Evolutionary conservation across 2,329 filamentous ascomycete genomes (phyloP), one percentile per base, ranked within the genome.

Genomic region (Fusarium chaquense): DNA sequence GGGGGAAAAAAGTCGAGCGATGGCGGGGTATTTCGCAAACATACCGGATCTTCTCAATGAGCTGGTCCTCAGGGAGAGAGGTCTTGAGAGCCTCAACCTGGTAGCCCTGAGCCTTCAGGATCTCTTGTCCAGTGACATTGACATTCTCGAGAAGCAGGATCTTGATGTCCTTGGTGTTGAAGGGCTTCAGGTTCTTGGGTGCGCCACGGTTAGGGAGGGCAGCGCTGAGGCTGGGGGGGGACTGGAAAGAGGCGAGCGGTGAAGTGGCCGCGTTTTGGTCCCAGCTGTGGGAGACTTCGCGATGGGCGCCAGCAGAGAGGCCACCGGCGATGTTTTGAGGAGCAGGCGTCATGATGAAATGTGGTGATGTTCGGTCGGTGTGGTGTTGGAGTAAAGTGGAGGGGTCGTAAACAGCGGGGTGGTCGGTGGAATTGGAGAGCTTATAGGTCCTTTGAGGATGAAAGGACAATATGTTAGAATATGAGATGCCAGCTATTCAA

Each of bases 121-220:
- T 94, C 47, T 97, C 90, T 75, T 90, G 88, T 16, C 96, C 96
- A 26, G 93, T 93, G 81, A 93, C 85, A 80, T 99, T 99, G 77
- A 99, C 93, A 81, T 98, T 99, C 80, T 99, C 96, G 33, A 99
- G 85, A 20, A 99, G 86, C 60, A 99, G 83, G 59, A 99, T 97
- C 84, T 98, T 98, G 83, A 99, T 94, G 78, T 98, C 95, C 77
- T 95, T 90, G 24, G 94, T 96, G 78, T 95, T 91, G 83, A 99
- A 99, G 18, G 96, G 96, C 84, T 98, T 98, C 73, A 99, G 84
- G 73, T 91, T 91, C 82, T 97, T 98, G 36, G 78, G 81, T 70
- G 72, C 81, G 56, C 78, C 83, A 43, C 77, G 76, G 47, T 72
- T 78, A 47, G 79, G 69, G 35, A 80, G 53, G 68, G 81, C 81